A percentile compares a stretch with the other conserved stretches of the same genome.
phyloP scores from a whole-genome alignment of 2,329 filamentous ascomycete genomes.

The Aureobasidium sp. region DNA sequence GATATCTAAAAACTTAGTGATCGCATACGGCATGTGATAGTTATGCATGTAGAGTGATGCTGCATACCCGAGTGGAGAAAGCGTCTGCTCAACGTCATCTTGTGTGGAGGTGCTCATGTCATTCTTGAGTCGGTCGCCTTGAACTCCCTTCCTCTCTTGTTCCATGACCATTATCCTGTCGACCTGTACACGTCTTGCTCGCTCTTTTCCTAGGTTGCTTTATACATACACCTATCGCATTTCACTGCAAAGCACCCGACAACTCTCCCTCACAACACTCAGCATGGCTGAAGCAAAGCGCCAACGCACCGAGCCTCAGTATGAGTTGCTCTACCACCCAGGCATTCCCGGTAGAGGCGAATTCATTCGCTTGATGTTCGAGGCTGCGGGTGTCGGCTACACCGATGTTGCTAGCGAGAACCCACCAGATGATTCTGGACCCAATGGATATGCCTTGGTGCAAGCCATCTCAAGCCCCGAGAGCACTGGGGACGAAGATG shows the following conservation, averaged over 20 bases:
- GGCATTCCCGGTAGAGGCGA: slow-evolving; percentile 68
- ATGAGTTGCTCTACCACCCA: slow-evolving; percentile 67
- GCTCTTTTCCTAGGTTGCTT: not conserved
- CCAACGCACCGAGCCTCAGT: slow-evolving; percentile 27
- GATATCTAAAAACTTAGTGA: not conserved
- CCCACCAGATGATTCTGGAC: slow-evolving; percentile 35
- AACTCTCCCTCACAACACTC: not conserved
- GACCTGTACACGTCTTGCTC: not conserved
- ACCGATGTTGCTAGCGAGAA: slow-evolving; percentile 50
- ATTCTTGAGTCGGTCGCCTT: not conserved
- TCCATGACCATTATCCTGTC: not conserved
- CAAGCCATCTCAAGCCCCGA: slow-evolving; percentile 41
- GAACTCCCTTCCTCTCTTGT: not conserved
- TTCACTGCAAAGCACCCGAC: not conserved
- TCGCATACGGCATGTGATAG: not conserved
- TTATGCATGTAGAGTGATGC: not conserved
- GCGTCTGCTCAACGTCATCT: not conserved
- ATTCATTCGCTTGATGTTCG: slow-evolving; percentile 63
- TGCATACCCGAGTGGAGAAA: slow-evolving; percentile 2
- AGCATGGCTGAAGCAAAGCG: slow-evolving; percentile 8
- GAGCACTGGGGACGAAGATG: slow-evolving; percentile 40
- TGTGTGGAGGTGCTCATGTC: slow-evolving; percentile 2
- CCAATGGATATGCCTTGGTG: slow-evolving; percentile 48
- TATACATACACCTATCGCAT: not conserved
- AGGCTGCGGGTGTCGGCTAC: slow-evolving; percentile 60